phyloP scores from a whole-genome alignment of 345 rosid species.

The Raphanus raphanistrum region DNA sequence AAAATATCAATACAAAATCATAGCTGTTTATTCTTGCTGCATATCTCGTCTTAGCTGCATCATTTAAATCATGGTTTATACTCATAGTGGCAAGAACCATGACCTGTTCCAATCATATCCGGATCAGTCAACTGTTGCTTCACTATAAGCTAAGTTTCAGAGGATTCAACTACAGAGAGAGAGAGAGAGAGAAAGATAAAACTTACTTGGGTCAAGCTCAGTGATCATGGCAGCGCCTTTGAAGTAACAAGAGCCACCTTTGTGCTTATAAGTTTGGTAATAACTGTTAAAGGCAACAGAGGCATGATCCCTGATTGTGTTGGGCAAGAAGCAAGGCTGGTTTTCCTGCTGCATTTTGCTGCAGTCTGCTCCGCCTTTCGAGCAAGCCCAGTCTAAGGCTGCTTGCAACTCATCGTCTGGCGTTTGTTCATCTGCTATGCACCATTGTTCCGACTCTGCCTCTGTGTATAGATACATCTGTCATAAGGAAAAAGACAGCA shows the following conservation, averaged over 20 bases:
- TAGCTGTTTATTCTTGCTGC: constrained; percentile 13
- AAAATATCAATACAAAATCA: constrained; percentile 12
- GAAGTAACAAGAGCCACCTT: constrained; percentile 80
- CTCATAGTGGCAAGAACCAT: constrained; percentile 38
- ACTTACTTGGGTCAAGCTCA: constrained; percentile 79
- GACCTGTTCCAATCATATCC: constrained; percentile 27
- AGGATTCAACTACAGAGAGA: neutral
- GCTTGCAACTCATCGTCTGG: constrained; percentile 61
- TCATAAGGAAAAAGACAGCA: neutral
- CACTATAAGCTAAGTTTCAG: constrained; percentile 4
- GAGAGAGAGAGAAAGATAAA: constrained; percentile 7
- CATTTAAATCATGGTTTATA: constrained; percentile 26
- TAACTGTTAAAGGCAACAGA: constrained; percentile 80
- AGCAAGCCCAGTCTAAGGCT: constrained; percentile 78
- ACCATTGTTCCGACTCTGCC: constrained; percentile 72
- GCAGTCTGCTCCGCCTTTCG: constrained; percentile 63
- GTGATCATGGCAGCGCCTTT: constrained; percentile 73
- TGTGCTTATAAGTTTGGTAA: constrained; percentile 60
- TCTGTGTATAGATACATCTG: constrained; percentile 30
- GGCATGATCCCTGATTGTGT: constrained; percentile 67
- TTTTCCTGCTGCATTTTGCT: constrained; percentile 45
- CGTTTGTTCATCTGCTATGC: constrained; percentile 75
- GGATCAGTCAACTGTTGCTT: constrained; percentile 1
- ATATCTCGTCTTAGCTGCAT: constrained; percentile 5
- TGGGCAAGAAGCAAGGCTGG: constrained; percentile 68